Percentiles rank a stretch among this genome's conserved stretches.
phyloP scores from a whole-genome alignment of 495 filamentous ascomycete species.

The Hypoxylon cercidicola region DNA sequence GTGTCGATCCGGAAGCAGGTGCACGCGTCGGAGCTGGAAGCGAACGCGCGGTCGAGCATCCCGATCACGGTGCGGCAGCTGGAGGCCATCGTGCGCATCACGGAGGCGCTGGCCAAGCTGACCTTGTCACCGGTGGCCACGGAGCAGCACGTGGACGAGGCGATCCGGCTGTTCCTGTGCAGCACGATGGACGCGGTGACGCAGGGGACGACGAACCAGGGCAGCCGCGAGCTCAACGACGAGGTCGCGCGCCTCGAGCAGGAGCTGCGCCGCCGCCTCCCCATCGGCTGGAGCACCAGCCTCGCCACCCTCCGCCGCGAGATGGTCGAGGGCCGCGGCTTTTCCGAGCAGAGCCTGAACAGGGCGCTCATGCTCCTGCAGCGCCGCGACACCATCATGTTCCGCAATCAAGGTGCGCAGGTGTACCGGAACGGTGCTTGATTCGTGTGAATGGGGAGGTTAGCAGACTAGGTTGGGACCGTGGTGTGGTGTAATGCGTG shows the following conservation, averaged over 20 bases:
- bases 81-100: constrained; percentile 96
- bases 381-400: constrained; percentile 88
- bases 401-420: constrained; percentile 87
- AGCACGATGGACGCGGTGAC: constrained; percentile 98
- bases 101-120: constrained; percentile 93
- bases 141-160: constrained; percentile 95
- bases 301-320: constrained; percentile 86
- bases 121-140: constrained; percentile 84
- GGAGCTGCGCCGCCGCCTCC: constrained; percentile 86
- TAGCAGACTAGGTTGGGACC: too few relatives aligned
- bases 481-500: too few relatives aligned
- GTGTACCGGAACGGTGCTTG: constrained; percentile 76
- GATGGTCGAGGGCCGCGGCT: constrained; percentile 88
- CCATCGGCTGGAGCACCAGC: constrained; percentile 95
- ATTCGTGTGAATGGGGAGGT: constrained; percentile 4
- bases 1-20: constrained; percentile 96
- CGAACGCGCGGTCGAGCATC: constrained; percentile 88
- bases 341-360: constrained; percentile 84
- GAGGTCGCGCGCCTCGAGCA: constrained; percentile 90
- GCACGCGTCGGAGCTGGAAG: constrained; percentile 85
- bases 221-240: constrained; percentile 87
- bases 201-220: constrained; percentile 81
- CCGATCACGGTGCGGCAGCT: constrained; percentile 98
- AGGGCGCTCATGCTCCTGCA: constrained; percentile 87
- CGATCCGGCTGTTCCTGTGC: constrained; percentile 95